Percentiles rank a stretch among this genome's conserved stretches.
Evolutionary conservation across 164 flowering plant genomes (phyloP).

Genomic region (Vitis labrusca): DNA sequence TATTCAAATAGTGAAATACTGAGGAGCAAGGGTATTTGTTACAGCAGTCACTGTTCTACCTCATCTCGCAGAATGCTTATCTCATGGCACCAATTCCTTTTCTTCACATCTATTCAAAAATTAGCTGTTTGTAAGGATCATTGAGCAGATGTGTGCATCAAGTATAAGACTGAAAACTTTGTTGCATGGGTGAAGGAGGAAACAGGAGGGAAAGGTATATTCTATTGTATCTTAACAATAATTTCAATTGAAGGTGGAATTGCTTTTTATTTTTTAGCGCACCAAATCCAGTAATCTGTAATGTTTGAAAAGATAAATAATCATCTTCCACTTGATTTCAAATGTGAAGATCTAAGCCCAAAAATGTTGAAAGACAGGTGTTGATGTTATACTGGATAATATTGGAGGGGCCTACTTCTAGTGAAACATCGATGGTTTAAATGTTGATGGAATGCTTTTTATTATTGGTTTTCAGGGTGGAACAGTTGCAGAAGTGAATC

Average conservation of each 20-base stretch:
- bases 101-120: conserved; percentile 31
- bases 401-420: conserved; percentile 80
- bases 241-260: neutral
- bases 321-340: too few relatives aligned
- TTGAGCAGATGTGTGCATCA: conserved; percentile 94
- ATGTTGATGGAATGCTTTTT: conserved; percentile 82
- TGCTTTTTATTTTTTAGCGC: neutral
- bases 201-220: conserved; percentile 80
- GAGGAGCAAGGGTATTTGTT: conserved; percentile 72
- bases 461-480: conserved; percentile 79
- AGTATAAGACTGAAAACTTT: conserved; percentile 94
- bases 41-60: conserved; percentile 54
- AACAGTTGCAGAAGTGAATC: conserved; percentile 52
- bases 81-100: neutral
- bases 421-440: conserved; percentile 72
- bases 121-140: conserved; percentile 71
- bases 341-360: too few relatives aligned
- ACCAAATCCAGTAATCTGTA: too few relatives aligned
- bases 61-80: neutral
- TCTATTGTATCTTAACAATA: neutral
- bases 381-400: conserved; percentile 87
- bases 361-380: conserved; percentile 40
- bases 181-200: conserved; percentile 76
- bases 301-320: too few relatives aligned
- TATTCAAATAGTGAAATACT: conserved; percentile 79